phyloP scores from a whole-genome alignment of 2,329 filamentous ascomycete species.

The Pestalotiopsis sp. region DNA sequence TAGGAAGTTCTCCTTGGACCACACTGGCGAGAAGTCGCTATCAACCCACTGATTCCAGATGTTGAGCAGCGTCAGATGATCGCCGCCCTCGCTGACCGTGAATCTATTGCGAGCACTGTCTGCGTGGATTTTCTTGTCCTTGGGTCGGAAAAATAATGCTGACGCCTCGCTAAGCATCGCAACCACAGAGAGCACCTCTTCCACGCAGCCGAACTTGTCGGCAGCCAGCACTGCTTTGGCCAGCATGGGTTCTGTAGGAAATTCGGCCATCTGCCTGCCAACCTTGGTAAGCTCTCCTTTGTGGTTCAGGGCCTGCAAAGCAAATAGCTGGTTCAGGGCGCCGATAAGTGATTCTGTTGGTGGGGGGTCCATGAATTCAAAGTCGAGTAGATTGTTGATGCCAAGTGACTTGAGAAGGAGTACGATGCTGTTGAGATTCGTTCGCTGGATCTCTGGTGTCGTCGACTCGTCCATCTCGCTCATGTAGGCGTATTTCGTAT shows the following conservation, averaged over 20 bases:
- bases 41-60: constrained; percentile 97
- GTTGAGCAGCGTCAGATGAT: constrained; percentile 85
- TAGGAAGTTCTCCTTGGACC: constrained; percentile 90
- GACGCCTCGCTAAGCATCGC: constrained; percentile 89
- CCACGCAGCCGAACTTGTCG: constrained; percentile 87
- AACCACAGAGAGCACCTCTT: constrained; percentile 91
- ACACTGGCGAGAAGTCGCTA: constrained; percentile 83
- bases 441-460: constrained; percentile 89
- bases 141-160: constrained; percentile 89
- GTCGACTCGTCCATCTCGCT: constrained; percentile 94
- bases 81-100: constrained; percentile 86
- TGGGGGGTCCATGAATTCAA: constrained; percentile 95
- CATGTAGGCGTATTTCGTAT: constrained; percentile 91
- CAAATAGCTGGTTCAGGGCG: constrained; percentile 88
- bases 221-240: constrained; percentile 87
- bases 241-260: constrained; percentile 89
- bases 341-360: constrained; percentile 87
- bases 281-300: constrained; percentile 87
- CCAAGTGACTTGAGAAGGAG: constrained; percentile 86
- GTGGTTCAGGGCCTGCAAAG: constrained; percentile 85
- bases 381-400: constrained; percentile 89
- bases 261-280: constrained; percentile 92
- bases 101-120: constrained; percentile 89
- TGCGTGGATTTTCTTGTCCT: constrained; percentile 96
- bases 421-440: constrained; percentile 82